Evolutionary conservation across 306 rosid genomes (phyloP), one percentile per base, ranked within the genome.

Genomic region (Cicer chorassanicum): DNA sequence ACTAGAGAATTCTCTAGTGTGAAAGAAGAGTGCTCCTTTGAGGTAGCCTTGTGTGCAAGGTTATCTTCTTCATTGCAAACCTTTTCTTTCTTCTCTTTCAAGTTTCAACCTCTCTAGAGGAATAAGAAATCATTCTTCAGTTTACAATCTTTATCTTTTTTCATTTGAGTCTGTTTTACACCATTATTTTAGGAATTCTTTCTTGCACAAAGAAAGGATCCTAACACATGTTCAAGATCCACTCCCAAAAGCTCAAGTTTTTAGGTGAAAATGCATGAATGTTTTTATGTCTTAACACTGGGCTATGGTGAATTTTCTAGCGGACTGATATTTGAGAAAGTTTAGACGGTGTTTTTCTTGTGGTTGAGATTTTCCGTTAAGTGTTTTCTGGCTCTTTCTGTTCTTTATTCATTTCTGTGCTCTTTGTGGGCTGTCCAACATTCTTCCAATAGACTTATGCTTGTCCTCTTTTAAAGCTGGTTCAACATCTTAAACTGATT

Each of bases 401-500:
- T 56, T 21, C 6, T 10, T 12, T 16, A 8, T 34, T 1, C 12
- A 48, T 13, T 9, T 5, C 1, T 9, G 38, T 55, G 36, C 38
- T 55, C 10, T 19, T 5, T 55, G 18, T 4, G 36, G 61, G 7
- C 9, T 55, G 6, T 29, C 36, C 15, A 21, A 19, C 39, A 24
- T 9, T 55, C 36, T 8, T 56, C 13, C 36, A 4, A 56, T 56
- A 56, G 18, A 56, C 63, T 21, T 21, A 9, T 56, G 63, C 4
- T 21, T 56, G 38, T 5, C 63, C 14, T 56, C 63, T 56, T 9
- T 21, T 11, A 19, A 4, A 19, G 44, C 44, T 38, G 45, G 44
- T 62, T 62, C 46, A 38, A 4, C 68, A 62, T 62, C 46, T 36
- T 14, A 38, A n/a, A 62, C 68, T 38, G 24, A 62, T 62, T 62